A percentile compares a stretch with the other conserved stretches of the same genome.
These are phyloP conservation scores for Cadophora malorum DNA, from an alignment of 2,329 filamentous ascomycete species.

Conservation along the genomic window DNA sequence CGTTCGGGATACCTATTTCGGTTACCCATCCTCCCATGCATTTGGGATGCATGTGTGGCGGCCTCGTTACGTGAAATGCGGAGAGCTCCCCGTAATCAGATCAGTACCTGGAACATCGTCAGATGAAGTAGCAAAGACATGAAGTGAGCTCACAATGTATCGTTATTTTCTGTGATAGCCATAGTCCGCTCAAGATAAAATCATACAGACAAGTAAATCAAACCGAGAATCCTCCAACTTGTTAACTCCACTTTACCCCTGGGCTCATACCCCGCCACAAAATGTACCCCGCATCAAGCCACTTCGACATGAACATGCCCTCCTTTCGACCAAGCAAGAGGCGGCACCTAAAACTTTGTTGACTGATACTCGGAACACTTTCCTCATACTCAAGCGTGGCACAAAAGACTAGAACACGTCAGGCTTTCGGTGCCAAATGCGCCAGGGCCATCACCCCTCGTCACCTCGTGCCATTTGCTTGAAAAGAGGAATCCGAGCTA, in stretches of 20 bases:
- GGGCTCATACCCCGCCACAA: slow-evolving; percentile 6
- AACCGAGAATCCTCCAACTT: not conserved
- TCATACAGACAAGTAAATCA: not conserved
- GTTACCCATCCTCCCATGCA: not conserved
- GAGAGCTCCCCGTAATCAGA: not conserved
- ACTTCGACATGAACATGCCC: not conserved
- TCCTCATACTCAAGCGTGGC: not conserved
- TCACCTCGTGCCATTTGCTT: slow-evolving; percentile 3
- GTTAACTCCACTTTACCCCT: not conserved
- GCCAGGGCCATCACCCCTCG: slow-evolving; percentile 6
- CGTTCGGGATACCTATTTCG: slow-evolving; percentile 1
- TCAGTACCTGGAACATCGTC: not conserved
- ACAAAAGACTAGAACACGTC: not conserved
- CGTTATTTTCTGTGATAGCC: not conserved
- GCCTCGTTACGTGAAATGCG: not conserved
- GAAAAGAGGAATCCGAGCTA: slow-evolving; percentile 18
- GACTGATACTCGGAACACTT: not conserved
- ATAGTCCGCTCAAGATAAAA: not conserved
- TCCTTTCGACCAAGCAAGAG: not conserved
- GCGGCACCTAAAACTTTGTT: not conserved
- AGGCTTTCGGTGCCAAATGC: not conserved
- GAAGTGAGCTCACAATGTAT: not conserved
- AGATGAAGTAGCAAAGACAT: not conserved
- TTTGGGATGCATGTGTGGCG: not conserved
- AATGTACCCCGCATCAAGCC: slow-evolving; percentile 15